Base-by-base conservation (phyloP, 2,329 filamentous ascomycete species). In the Myrmaecium sp. region DNA sequence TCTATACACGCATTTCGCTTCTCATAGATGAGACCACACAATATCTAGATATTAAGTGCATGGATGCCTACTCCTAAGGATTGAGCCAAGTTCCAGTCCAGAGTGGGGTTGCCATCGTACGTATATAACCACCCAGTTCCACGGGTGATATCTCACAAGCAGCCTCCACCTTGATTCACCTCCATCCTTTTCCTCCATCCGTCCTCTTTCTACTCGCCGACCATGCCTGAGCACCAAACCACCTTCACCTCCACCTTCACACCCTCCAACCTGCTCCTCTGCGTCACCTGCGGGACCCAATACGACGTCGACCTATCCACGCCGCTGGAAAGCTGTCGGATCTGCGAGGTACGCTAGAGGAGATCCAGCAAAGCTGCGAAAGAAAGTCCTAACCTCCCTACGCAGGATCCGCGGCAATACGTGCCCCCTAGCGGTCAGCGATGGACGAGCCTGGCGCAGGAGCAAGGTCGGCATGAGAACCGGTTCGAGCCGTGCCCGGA, bases 271-370 rank as follows among this genome's bases (percentile, higher is more conserved):
- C 52, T 58, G 17, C 60, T 75, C 18, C 57, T 81, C 36, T 82
- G 76, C 54, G 59, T 57, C 6, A 64, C 74, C 4, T 82, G 76
- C 45, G 76, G 74, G 13, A 79, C 74, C 0, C 76, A 82, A 41
- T 80, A 62, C 47, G 66, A 70, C 23, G 55, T 57, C 2, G 43
- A 60, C 0, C 58, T 69, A 33, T 52, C 53, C 21, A 34, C 49
- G 8, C 41, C 57, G 15, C 52, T 70, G 22, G 59, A 52, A 28
- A 63, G 57, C 4, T 82, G 76, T 51, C 62, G 65, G 31, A 77
- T 82, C 35, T 83, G 77, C 51, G 74, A 81, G 46, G 75, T 80
- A 22, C 28, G 19, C 6, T 19, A 21, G 14, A 14, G 14, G 15
- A 13, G 5, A 7, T 7, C 3, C 17, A 12, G 6, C 9, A 5